A percentile compares a stretch with the other conserved stretches of the same genome.
Evolutionary conservation across 495 filamentous ascomycete species (phyloP).

Genomic region (Lasiosphaeriaceae sp.): DNA sequence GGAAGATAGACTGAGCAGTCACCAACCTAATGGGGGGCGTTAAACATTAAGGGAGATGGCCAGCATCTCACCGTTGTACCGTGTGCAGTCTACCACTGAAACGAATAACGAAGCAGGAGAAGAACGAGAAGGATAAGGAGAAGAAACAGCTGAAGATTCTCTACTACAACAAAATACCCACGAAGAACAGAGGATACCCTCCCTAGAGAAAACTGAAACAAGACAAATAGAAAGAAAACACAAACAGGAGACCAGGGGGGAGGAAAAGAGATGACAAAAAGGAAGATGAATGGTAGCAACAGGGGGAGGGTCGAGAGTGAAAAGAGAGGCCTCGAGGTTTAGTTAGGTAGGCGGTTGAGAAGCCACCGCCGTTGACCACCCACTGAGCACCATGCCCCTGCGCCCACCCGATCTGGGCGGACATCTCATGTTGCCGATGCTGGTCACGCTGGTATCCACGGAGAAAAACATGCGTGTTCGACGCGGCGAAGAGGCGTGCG

Average conservation of each 20-base stretch:
- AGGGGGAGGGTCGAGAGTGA: too few species aligned
- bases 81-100: not conserved
- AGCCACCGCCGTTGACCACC: too few species aligned
- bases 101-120: constrained; percentile 12
- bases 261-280: constrained; percentile 9
- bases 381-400: too few species aligned
- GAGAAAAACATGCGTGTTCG: not conserved
- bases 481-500: not conserved
- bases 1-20: constrained; percentile 1
- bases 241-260: not conserved
- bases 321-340: too few species aligned
- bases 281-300: not conserved
- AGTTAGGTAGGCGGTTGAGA: too few species aligned
- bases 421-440: too few species aligned
- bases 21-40: constrained; percentile 33
- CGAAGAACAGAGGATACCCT: not conserved
- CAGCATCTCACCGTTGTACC: constrained; percentile 33
- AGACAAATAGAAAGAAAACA: constrained; percentile 13
- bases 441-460: too few species aligned
- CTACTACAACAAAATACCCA: constrained; percentile 4
- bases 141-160: constrained; percentile 4
- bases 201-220: constrained; percentile 1
- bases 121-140: constrained; percentile 12
- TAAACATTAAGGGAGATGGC: constrained; percentile 33
- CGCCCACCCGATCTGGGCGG: too few species aligned